Percentiles rank a stretch among this genome's conserved stretches.
Conservation (phyloP, 768 basidiomycete species). For the Krasilnikovozyma curviuscula region DNA sequence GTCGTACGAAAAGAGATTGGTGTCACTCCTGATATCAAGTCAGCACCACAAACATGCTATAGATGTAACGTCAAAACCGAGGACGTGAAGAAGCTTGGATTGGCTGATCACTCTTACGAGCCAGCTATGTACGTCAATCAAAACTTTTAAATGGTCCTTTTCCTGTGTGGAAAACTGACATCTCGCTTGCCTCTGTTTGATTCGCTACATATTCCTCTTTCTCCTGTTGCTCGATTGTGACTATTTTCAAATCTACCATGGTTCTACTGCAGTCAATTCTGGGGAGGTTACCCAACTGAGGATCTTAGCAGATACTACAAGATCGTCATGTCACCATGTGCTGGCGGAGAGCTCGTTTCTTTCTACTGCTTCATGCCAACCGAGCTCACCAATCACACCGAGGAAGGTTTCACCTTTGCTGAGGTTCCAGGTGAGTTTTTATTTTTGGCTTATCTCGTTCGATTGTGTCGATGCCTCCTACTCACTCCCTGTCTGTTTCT, state of each 20-base stretch:
- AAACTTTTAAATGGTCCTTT: constrained; percentile 1
- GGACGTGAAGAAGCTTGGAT: constrained; percentile 13
- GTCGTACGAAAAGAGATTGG: constrained; percentile 23
- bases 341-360: constrained; percentile 14
- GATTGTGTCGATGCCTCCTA: too few relatives aligned
- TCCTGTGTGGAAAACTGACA: too few relatives aligned
- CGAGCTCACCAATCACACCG: constrained; percentile 13
- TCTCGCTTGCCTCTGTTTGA: too few relatives aligned
- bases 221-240: too few relatives aligned
- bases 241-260: too few relatives aligned
- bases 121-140: not conserved
- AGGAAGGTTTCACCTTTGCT: constrained; percentile 15
- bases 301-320: constrained; percentile 17
- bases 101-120: constrained; percentile 14
- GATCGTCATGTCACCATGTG: constrained; percentile 17
- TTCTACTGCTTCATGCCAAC: constrained; percentile 20
- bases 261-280: constrained; percentile 16
- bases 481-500: too few relatives aligned
- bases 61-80: constrained; percentile 16
- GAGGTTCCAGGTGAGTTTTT: constrained; percentile 11
- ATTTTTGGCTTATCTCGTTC: too few relatives aligned
- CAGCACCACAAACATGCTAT: constrained; percentile 17
- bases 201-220: too few relatives aligned
- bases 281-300: constrained; percentile 15
- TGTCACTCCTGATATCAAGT: constrained; percentile 13